Conservation (phyloP, 306 rosid species). For the Datisca glomerata region DNA sequence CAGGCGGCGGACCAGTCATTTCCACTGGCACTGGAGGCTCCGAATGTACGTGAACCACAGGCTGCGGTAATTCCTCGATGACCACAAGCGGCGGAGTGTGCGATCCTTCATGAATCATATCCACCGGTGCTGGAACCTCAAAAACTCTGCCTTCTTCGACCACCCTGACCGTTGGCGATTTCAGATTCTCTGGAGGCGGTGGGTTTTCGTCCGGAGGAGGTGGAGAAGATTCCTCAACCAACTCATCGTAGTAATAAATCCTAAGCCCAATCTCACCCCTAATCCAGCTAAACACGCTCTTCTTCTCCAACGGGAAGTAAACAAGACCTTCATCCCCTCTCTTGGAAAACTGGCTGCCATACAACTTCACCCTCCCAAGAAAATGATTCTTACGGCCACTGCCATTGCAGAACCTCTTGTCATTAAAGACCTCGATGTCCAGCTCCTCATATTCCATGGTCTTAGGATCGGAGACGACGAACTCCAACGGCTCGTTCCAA, state of each 20-base stretch:
- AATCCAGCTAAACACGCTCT: conserved; percentile 80
- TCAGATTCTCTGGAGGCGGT: conserved; percentile 28
- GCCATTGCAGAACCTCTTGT: conserved; percentile 62
- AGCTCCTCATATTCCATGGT: conserved; percentile 82
- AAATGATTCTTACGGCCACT: conserved; percentile 72
- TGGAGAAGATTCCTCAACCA: conserved; percentile 23
- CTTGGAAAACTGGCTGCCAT: conserved; percentile 54
- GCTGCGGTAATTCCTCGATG: conserved; percentile 41
- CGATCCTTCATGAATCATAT: conserved; percentile 22
- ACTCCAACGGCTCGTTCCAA: conserved; percentile 80
- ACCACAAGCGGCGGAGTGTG: conserved; percentile 45
- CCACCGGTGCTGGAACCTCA: conserved; percentile 28
- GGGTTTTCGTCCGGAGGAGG: conserved; percentile 24
- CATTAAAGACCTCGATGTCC: conserved; percentile 78
- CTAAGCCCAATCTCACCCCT: conserved; percentile 68
- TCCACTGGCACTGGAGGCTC: conserved; percentile 31
- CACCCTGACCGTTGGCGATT: conserved; percentile 11
- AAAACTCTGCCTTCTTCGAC: conserved; percentile 42
- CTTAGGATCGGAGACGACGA: conserved; percentile 71
- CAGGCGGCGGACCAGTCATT: conserved; percentile 24
- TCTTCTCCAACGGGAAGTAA: conserved; percentile 66
- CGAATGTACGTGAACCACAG: conserved; percentile 29
- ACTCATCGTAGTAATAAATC: conserved; percentile 55
- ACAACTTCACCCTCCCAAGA: conserved; percentile 69
- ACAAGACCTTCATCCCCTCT: conserved; percentile 69